These are phyloP conservation scores for Podosphaera leucotricha DNA, from an alignment of 2,329 filamentous ascomycete genomes.

Conservation along the genomic window DNA sequence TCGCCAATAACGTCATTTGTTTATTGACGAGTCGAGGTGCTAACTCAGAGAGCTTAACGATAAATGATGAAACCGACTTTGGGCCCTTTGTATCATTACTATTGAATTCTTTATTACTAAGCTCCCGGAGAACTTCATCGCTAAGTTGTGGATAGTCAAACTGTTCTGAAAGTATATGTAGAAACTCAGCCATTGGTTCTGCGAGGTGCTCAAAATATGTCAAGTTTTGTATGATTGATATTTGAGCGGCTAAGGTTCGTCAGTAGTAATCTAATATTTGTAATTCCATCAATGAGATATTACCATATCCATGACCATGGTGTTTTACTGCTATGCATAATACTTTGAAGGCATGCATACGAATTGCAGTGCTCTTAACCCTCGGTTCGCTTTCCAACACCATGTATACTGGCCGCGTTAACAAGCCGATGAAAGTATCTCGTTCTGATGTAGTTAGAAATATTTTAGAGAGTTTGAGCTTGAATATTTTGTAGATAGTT, in stretches of 20 bases:
- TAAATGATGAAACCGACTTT: slow-evolving; percentile 86
- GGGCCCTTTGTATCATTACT: slow-evolving; percentile 87
- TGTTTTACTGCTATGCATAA: slow-evolving; percentile 93
- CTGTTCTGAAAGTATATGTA: slow-evolving; percentile 87
- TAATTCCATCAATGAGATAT: slow-evolving; percentile 11
- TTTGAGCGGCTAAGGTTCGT: slow-evolving; percentile 53
- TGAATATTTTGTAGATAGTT: slow-evolving; percentile 87
- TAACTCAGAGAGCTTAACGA: slow-evolving; percentile 79
- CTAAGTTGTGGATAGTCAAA: slow-evolving; percentile 93
- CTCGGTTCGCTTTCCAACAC: slow-evolving; percentile 84
- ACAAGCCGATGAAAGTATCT: slow-evolving; percentile 78
- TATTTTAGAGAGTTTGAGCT: slow-evolving; percentile 73
- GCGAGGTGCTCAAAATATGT: slow-evolving; percentile 98
- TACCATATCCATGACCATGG: slow-evolving; percentile 89
- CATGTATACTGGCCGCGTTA: slow-evolving; percentile 83
- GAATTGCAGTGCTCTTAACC: slow-evolving; percentile 66
- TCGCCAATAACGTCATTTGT: slow-evolving; percentile 87
- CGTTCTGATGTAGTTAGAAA: slow-evolving; percentile 92
- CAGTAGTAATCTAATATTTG: slow-evolving; percentile 7
- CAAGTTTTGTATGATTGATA: slow-evolving; percentile 88
- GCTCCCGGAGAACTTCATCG: slow-evolving; percentile 78
- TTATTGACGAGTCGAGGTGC: slow-evolving; percentile 83
- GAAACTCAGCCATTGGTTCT: slow-evolving; percentile 94
- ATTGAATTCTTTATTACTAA: slow-evolving; percentile 96
- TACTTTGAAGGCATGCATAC: slow-evolving; percentile 95